A percentile compares a stretch with the other conserved stretches of the same genome.
phyloP scores from a whole-genome alignment of 306 rosid genomes.

The apple (Malus domestica) region ASM211411v1 NC_041803.1:46195001-46195500 shows the following conservation, averaged over 20 bases:
- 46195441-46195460: constrained; percentile 62
- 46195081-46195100: not conserved
- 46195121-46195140: too few species aligned
- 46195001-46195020: not conserved
- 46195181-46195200: not conserved
- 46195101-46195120: not conserved
- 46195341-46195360: not conserved
- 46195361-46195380: constrained; percentile 2
- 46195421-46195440: constrained; percentile 60
- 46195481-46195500: constrained; percentile 78
- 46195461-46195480: constrained; percentile 68
- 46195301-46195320: not conserved
- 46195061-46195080: not conserved
- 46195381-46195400: not conserved
- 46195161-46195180: not conserved
- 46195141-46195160: not conserved
- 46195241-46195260: not conserved
- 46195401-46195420: constrained; percentile 14
- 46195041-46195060: not conserved
- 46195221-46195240: not conserved
- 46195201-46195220: not conserved
- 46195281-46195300: not conserved
- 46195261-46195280: not conserved
- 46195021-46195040: not conserved
- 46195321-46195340: not conserved